Evolutionary conservation across 352 stramenopile species (phyloP), one percentile per base, ranked within the genome.

Genomic region (Aphanomyces invadans): DNA sequence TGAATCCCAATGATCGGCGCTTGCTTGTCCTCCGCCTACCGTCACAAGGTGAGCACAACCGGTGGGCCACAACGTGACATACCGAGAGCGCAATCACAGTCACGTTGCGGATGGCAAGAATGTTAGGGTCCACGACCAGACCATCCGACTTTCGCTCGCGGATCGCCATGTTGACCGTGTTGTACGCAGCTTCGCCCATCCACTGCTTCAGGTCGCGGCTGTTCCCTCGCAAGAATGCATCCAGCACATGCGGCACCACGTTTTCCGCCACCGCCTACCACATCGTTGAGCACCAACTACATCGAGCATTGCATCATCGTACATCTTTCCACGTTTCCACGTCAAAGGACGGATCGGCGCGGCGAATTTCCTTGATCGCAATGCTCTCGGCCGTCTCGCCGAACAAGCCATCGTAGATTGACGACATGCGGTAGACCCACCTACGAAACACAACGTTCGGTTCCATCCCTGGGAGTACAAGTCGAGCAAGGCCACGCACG

Each of bases 331-430:
- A 99, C 67, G 92, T 90, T 72, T 99, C 96, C 31, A 99, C 71
- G 21, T 97, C 97, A 70, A 99, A 99, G 25, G 96, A 83, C 5
- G 96, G 96, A 81, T 99, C 96, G 21, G 97, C 80, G 55, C 95
- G 94, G 70, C 95, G 88, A 39, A 99, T 92, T 71, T 99, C 93
- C 61, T 81, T 90, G 52, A 98, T 96, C 15, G 95, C 95, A 64
- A 97, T 77, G 23, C 88, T 94, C 81, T 97, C 96, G 2, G 97
- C 89, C 2, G 94, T 98, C 80, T 99, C 96, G 2, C 92, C 95
- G 23, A 97, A 99, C 51, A 99, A 75, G 26, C 94, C 97, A 59
- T 99, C 97, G 71, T 98, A 99, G n/a, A 98, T 95, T 9, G 90
- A 98, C 21, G 94, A 98, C 52, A 98, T 73, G 59, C 95, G 90